Evolutionary conservation across 768 basidiomycete genomes (phyloP).

Genomic region (Sporobolomyces roseus): DNA sequence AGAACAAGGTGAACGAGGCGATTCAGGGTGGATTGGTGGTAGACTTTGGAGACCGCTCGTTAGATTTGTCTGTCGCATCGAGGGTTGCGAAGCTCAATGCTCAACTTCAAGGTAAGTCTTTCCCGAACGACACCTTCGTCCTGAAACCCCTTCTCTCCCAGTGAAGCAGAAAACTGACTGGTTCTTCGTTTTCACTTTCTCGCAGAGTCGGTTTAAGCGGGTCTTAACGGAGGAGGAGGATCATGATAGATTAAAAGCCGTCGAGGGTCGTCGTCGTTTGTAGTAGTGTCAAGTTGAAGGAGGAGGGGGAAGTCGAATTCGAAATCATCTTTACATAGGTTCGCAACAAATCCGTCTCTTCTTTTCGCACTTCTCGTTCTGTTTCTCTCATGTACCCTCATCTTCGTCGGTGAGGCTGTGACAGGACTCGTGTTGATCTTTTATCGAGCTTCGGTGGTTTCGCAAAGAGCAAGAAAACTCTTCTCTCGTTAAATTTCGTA

Average conservation of each 20-base stretch:
- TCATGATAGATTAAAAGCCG: not conserved
- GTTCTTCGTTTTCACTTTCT: not conserved
- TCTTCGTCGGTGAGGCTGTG: too few species aligned
- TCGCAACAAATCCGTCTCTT: too few species aligned
- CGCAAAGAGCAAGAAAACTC: too few species aligned
- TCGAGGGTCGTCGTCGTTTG: not conserved
- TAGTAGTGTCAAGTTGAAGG: not conserved
- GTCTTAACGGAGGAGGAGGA: not conserved
- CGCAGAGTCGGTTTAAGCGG: slow-evolving; percentile 36
- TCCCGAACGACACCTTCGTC: too few species aligned
- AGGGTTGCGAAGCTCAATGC: slow-evolving; percentile 93
- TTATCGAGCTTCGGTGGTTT: too few species aligned
- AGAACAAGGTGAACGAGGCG: slow-evolving; percentile 93
- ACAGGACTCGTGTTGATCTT: too few species aligned
- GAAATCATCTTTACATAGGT: too few species aligned
- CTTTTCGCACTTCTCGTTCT: not conserved
- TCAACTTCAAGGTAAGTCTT: slow-evolving; percentile 60
- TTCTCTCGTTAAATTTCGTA: too few species aligned
- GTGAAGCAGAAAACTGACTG: not conserved
- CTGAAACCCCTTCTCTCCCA: too few species aligned
- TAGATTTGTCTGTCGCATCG: slow-evolving; percentile 89
- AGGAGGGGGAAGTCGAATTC: too few species aligned
- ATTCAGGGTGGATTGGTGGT: slow-evolving; percentile 87
- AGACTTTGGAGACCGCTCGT: slow-evolving; percentile 97
- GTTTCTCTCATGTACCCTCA: too few species aligned